Evolutionary conservation across 2,329 filamentous ascomycete genomes (phyloP), one percentile per base, ranked within the genome.

Genomic region (Fusarium mangiferae): DNA sequence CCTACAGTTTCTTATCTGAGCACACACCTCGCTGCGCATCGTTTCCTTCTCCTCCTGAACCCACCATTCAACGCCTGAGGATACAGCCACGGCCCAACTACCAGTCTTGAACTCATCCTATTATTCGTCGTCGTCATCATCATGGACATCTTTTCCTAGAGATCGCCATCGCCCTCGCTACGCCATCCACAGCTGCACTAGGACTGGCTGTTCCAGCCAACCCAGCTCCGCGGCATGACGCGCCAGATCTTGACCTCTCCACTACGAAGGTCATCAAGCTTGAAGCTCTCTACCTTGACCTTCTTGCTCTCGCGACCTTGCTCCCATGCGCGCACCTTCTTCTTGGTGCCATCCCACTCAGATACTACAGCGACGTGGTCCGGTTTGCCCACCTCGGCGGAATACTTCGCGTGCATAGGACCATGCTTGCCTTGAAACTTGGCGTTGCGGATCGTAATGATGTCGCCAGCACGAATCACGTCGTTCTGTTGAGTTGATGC

Each of bases 301-400:
- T 98, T 98, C 83, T 93, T 96, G 81, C 91, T 95, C 85, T 98
- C 96, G 20, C 96, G 87, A 0, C 96, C 96, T 81, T 99, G 96
- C 82, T 98, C 96, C 94, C 94, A 98, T 4, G 92, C 95, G 35
- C 95, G 87, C 33, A 99, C 92, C 87, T 98, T 98, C 88, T 98
- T 98, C 89, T 98, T 98, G 45, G 94, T 97, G 7, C 96, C 96
- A 82, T 99, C 96, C 96, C 96, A 99, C 82, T 99, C 96, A 15
- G 94, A 90, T 8, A 99, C 96, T 6, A 99, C 86, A 5, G 90
- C 96, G 0, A 98, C 96, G 79, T 99, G 96, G 73, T 96, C 94
- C 8, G 90, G 90, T 81, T 94, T 96, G 74, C 95, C 95, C 3
- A 98, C 94, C 76, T 99, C 96, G 59, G 90, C 86, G 55, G 88